phyloP scores from a whole-genome alignment of 257 asterid species.

The Eustoma russellianum region DNA sequence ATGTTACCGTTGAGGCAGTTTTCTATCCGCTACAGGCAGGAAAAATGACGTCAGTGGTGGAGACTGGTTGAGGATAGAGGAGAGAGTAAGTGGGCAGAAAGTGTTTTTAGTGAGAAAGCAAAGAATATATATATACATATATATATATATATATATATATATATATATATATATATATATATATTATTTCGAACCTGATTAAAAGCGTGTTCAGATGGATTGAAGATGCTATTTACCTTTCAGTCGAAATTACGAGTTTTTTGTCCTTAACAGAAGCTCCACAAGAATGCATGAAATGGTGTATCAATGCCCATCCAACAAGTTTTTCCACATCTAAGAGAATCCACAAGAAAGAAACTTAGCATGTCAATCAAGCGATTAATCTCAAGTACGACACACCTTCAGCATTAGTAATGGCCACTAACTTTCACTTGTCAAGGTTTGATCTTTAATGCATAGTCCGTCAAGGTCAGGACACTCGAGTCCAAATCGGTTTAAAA shows the following conservation, averaged over 20 bases:
- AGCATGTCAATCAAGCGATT: not conserved
- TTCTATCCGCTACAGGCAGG: too few relatives aligned
- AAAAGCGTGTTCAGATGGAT: not conserved
- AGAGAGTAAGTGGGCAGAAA: too few relatives aligned
- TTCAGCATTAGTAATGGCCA: slow-evolving; percentile 8
- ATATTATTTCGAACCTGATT: not conserved
- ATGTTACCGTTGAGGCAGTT: too few relatives aligned
- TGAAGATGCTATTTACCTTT: slow-evolving; percentile 57
- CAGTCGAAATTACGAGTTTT: slow-evolving; percentile 44
- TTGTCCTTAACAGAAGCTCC: slow-evolving; percentile 33
- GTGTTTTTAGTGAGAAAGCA: too few relatives aligned
- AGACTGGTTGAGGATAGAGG: too few relatives aligned
- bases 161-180: too few relatives aligned
- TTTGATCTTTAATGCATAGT: slow-evolving; percentile 64
- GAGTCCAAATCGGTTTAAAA: slow-evolving; percentile 57
- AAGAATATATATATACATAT: too few relatives aligned
- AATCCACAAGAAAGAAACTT: slow-evolving; percentile 9
- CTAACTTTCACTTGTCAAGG: slow-evolving; percentile 77
- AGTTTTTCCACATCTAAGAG: slow-evolving; percentile 70
- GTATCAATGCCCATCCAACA: slow-evolving; percentile 80
- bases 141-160: too few relatives aligned
- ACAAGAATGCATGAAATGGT: slow-evolving; percentile 49
- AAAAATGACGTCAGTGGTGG: too few relatives aligned
- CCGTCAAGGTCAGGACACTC: too few relatives aligned
- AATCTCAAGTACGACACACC: not conserved